These are phyloP conservation scores for Colletotrichum simmondsii DNA, from an alignment of 2,329 filamentous ascomycete species.

Conservation along the genomic window DNA sequence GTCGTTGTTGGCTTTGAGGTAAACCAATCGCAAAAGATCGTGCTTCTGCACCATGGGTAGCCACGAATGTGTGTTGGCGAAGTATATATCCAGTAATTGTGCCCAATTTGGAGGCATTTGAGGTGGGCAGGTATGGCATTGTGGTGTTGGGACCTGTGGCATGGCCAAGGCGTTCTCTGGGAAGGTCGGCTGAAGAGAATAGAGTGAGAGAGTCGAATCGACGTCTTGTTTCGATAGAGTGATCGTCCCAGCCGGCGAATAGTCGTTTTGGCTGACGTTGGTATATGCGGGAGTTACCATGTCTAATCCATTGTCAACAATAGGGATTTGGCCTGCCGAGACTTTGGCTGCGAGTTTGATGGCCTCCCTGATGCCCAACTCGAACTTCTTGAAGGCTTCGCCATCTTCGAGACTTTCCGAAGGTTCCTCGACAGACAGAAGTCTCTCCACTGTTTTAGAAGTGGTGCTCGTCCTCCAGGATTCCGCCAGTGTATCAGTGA, in stretches of 20 bases:
- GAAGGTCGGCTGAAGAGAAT: background rate
- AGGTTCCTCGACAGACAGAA: background rate
- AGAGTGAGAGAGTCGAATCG: too few species aligned
- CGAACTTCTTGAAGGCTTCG: background rate
- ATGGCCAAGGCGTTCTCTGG: background rate
- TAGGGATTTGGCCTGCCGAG: background rate
- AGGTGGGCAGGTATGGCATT: background rate
- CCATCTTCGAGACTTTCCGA: constrained; percentile 14
- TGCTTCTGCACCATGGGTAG: constrained; percentile 25
- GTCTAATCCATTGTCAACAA: background rate
- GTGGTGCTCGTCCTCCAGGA: constrained; percentile 16
- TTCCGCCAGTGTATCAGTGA: background rate
- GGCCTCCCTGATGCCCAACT: background rate
- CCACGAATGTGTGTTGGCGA: constrained; percentile 13
- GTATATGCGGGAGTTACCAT: too few species aligned
- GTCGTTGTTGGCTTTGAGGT: background rate
- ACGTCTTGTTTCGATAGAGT: too few species aligned
- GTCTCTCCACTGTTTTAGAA: background rate
- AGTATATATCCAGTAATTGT: constrained; percentile 2
- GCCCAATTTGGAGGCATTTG: constrained; percentile 1
- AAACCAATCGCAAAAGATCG: constrained; percentile 13
- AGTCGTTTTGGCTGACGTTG: too few species aligned
- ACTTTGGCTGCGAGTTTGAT: background rate
- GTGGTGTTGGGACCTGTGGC: background rate
- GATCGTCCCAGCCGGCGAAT: too few species aligned